Base-by-base conservation (phyloP, 352 stramenopile species). In the Pythium vanterpoolii region DNA sequence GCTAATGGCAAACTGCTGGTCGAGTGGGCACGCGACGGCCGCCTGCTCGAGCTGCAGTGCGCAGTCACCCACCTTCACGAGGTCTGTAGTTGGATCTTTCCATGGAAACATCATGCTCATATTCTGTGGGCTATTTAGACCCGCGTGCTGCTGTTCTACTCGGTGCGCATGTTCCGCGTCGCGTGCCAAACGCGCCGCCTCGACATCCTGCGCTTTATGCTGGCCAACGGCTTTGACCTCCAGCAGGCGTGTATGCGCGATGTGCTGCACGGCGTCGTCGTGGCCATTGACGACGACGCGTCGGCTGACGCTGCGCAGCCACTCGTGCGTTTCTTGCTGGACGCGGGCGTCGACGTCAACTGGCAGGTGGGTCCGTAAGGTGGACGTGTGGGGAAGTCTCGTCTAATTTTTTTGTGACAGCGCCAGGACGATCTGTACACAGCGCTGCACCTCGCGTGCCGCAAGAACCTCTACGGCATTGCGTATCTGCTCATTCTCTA, bases 1-100 rank as follows among this genome's bases (percentile, higher is more conserved):
- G 72, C 70, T 56, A 90, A 90, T 50, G 79, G 81, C 42, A 77
- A 86, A 64, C 57, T 90, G 18, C 60, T 89, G 5, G 66, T 90
- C 30, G 62, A 78, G 31, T 81, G 79, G 52, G 74, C 68, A 10
- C 46, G 48, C 23, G 48, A 76, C 4, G 75, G 81, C n/a, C 68
- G 83, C 28, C 26, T 90, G 34, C 69, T 74, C 16, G 77, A 78
- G 55, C 36, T 90, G 14, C 69, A 83, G 34, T 73, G 60, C 48
- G 71, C 74, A 27, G 56, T 78, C 14, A 60, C 77, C 19, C 68
- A 83, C 45, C 72, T 88, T n/a, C 45, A 72, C 1, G 74, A 79
- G 73, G 75, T 83, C 40, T 11, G 39, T 38, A 7, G 0, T 44
- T 27, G 16, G 34, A 42, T 16, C 34, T n/a, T 42, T 19, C 6